Evolutionary conservation across 192 early-diverging fungal genomes (phyloP).

Genomic region (Podila clonocystis): DNA sequence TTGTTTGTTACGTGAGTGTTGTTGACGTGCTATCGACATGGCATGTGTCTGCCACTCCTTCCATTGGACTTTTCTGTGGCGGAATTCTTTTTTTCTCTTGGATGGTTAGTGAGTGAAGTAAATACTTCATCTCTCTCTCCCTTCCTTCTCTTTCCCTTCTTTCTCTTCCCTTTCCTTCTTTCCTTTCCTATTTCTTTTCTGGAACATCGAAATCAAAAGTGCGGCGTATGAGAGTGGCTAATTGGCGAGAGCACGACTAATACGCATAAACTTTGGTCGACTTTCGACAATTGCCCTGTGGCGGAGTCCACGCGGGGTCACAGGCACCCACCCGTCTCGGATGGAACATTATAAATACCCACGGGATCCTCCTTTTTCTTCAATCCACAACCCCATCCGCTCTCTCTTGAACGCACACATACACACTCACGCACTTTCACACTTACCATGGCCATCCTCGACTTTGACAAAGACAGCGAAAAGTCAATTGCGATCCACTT

Average conservation of each 20-base stretch:
- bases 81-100: too few relatives aligned
- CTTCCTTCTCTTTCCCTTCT: neutral
- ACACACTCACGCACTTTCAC: neutral
- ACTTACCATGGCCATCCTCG: constrained; percentile 24
- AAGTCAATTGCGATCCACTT: constrained; percentile 39
- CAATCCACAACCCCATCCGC: neutral
- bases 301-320: too few relatives aligned
- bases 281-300: too few relatives aligned
- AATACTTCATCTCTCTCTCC: neutral
- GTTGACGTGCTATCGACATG: too few relatives aligned
- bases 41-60: too few relatives aligned
- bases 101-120: too few relatives aligned
- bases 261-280: too few relatives aligned
- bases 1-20: too few relatives aligned
- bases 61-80: too few relatives aligned
- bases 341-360: neutral
- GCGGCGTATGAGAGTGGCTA: too few relatives aligned
- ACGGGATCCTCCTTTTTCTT: neutral
- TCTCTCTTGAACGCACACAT: neutral
- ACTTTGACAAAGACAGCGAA: constrained; percentile 23
- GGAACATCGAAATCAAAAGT: neutral
- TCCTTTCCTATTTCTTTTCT: neutral
- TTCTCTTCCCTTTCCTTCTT: neutral
- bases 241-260: too few relatives aligned
- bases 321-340: too few relatives aligned